These are phyloP conservation scores for Isatis lusitanica DNA, from an alignment of 441 rosid species.

Conservation along the genomic window DNA sequence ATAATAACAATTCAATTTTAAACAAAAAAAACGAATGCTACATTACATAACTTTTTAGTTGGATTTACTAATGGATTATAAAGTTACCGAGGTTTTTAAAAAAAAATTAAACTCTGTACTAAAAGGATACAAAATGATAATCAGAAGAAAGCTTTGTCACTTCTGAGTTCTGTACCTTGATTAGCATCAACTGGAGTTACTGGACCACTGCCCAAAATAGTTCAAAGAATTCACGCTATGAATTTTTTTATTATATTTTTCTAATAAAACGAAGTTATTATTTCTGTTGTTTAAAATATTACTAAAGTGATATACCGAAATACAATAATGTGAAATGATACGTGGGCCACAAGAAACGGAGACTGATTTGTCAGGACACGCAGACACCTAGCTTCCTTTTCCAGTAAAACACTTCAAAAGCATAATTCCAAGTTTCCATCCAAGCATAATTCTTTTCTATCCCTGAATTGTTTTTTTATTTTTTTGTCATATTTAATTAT, in stretches of 20 bases:
- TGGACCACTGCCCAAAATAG: conserved; percentile 17
- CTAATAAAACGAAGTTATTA: background rate
- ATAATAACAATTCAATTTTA: background rate
- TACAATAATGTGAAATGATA: conserved; percentile 18
- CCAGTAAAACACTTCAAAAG: conserved; percentile 36
- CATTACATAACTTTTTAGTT: background rate
- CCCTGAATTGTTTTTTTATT: background rate
- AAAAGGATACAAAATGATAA: background rate
- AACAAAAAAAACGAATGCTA: background rate
- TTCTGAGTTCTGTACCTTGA: background rate
- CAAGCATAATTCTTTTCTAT: background rate
- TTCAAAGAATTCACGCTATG: conserved; percentile 9
- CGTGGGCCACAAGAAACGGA: conserved; percentile 38
- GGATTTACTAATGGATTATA: background rate
- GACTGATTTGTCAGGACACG: conserved; percentile 32
- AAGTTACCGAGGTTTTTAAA: background rate
- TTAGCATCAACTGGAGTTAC: background rate
- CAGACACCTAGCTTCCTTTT: conserved; percentile 25
- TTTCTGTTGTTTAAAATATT: background rate
- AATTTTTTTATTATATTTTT: background rate
- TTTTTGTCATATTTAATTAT: background rate
- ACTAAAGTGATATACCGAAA: background rate
- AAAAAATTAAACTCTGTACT: background rate
- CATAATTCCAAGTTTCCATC: conserved; percentile 19
- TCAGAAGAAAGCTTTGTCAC: background rate